Evolutionary conservation across 1,139 yeast genomes (phyloP).

Genomic region (Saccharomyces hybrid): DNA sequence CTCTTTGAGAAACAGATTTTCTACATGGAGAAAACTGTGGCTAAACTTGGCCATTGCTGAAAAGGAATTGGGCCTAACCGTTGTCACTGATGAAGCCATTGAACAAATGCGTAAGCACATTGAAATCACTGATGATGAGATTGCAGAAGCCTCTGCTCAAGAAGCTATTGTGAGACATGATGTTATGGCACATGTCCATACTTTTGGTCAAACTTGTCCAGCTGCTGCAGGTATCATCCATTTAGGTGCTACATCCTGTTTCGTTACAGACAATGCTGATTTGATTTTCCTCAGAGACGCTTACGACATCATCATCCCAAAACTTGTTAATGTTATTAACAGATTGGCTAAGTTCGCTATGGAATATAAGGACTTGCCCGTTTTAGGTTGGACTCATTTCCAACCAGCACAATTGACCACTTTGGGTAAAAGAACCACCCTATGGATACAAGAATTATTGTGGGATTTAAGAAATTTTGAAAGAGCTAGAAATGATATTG

Average conservation of each 20-base stretch:
- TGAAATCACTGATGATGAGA: conserved; percentile 85
- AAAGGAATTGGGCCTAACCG: conserved; percentile 74
- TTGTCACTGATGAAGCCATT: conserved; percentile 85
- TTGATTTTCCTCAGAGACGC: conserved; percentile 93
- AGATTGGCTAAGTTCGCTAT: conserved; percentile 82
- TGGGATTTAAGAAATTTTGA: conserved; percentile 96
- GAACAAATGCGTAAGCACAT: conserved; percentile 73
- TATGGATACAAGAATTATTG: conserved; percentile 94
- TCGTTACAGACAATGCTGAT: conserved; percentile 96
- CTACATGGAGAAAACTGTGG: conserved; percentile 99
- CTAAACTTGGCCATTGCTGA: conserved; percentile 92
- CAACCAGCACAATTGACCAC: conserved; percentile 99
- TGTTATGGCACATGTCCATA: conserved; percentile 98
- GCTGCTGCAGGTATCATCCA: conserved; percentile 97
- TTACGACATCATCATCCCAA: conserved; percentile 84
- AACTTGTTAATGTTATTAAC: conserved; percentile 90
- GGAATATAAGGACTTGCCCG: conserved; percentile 90
- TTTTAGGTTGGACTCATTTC: conserved; percentile 98
- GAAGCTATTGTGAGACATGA: conserved; percentile 98
- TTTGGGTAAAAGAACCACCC: conserved; percentile 94
- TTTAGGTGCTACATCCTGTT: conserved; percentile 97
- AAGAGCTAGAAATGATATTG: conserved; percentile 93
- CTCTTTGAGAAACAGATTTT: conserved; percentile 86
- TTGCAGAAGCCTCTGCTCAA: conserved; percentile 78
- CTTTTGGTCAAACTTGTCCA: conserved; percentile 86